phyloP scores from a whole-genome alignment of 129 eudicot genomes.

The Arctium lappa region DNA sequence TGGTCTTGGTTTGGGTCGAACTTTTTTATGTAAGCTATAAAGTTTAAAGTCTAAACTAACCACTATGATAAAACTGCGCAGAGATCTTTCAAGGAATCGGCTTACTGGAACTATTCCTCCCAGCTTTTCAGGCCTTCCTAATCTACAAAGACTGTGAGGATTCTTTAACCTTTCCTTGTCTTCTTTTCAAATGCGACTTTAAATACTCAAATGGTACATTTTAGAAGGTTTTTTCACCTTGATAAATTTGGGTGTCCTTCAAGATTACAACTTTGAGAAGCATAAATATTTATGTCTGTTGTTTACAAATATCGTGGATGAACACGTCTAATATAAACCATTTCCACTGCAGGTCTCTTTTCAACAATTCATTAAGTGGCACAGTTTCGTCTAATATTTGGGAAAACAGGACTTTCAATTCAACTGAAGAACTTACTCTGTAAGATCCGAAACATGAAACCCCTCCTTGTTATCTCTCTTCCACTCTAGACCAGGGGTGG shows the following conservation, averaged over 20 bases:
- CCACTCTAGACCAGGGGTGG: background rate
- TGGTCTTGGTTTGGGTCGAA: background rate
- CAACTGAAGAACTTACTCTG: conserved; percentile 49
- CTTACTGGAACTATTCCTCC: conserved; percentile 72
- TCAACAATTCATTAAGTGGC: conserved; percentile 72
- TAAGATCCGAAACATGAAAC: conserved; percentile 35
- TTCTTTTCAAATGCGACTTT: background rate
- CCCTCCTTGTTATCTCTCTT: conserved; percentile 1
- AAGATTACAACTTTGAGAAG: background rate
- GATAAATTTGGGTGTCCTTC: background rate
- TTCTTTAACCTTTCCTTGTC: conserved; percentile 23
- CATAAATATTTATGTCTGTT: background rate
- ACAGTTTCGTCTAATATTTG: conserved; percentile 72
- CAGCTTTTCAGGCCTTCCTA: conserved; percentile 72
- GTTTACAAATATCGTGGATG: conserved; percentile 1
- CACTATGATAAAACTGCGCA: conserved; percentile 32
- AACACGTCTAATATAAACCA: background rate
- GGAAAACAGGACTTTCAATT: conserved; percentile 60
- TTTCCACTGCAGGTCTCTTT: conserved; percentile 57
- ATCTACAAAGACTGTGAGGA: conserved; percentile 72
- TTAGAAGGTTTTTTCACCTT: background rate
- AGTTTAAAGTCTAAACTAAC: background rate
- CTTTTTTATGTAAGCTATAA: background rate
- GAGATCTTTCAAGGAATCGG: conserved; percentile 69
- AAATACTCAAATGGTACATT: background rate